A percentile compares a stretch with the other conserved stretches of the same genome.
Evolutionary conservation across 2,329 filamentous ascomycete species (phyloP).

Genomic region (Pseudogymnoascus sp.): DNA sequence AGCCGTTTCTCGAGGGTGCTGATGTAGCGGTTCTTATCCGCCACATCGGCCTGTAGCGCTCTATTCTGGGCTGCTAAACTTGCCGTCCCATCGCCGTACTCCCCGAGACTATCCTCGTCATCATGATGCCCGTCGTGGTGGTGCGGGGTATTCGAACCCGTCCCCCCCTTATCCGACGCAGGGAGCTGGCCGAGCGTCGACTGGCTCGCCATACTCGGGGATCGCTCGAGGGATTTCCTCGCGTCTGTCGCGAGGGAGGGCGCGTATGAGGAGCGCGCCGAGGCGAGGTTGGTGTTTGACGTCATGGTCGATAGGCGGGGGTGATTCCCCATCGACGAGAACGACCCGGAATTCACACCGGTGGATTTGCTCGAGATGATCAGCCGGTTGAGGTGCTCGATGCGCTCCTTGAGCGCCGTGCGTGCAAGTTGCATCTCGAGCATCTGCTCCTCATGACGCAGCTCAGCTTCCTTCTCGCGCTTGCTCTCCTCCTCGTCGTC

Average conservation of each 20-base stretch:
- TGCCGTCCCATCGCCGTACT: conserved; percentile 80
- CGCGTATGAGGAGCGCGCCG: conserved; percentile 62
- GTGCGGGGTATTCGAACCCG: conserved; percentile 10
- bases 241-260: conserved; percentile 41
- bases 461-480: conserved; percentile 71
- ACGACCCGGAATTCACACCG: conserved; percentile 76
- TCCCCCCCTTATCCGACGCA: conserved; percentile 12
- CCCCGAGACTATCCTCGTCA: conserved; percentile 66
- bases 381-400: conserved; percentile 90
- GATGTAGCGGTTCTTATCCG: conserved; percentile 97
- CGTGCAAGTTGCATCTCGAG: conserved; percentile 96
- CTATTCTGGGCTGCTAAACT: conserved; percentile 77
- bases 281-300: conserved; percentile 42
- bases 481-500: conserved; percentile 65
- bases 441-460: conserved; percentile 93
- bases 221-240: conserved; percentile 45
- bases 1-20: conserved; percentile 86
- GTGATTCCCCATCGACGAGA: conserved; percentile 60
- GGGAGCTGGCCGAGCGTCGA: conserved; percentile 27
- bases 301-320: conserved; percentile 47
- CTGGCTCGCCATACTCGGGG: conserved; percentile 58
- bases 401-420: conserved; percentile 92
- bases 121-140: conserved; percentile 29
- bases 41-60: conserved; percentile 87
- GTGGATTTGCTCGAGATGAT: conserved; percentile 94